Conservation (phyloP, 2,329 filamentous ascomycete genomes). For the Metarhizium sp. region DNA sequence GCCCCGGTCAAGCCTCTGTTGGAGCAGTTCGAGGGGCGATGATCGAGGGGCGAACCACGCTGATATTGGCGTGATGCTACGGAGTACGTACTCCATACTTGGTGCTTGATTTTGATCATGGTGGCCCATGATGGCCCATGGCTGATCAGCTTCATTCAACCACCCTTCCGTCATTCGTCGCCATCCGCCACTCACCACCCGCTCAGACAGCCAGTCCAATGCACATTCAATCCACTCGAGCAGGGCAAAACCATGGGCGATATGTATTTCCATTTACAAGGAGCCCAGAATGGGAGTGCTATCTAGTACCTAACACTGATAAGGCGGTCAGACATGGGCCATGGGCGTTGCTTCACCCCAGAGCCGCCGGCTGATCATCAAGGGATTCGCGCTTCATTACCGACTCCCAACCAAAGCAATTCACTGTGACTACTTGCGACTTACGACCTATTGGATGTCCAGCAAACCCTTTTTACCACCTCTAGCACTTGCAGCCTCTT, state of each 20-base stretch:
- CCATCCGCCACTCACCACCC: not conserved
- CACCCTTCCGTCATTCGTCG: not conserved
- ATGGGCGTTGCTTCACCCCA: no score
- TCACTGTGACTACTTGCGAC: not conserved
- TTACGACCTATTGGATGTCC: not conserved
- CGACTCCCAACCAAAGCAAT: no score
- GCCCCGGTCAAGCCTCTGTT: not conserved
- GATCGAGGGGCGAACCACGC: constrained; percentile 2
- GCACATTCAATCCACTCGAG: not conserved
- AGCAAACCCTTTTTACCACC: no score
- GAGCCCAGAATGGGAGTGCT: no score
- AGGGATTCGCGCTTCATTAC: no score
- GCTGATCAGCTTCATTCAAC: not conserved
- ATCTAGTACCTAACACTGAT: no score
- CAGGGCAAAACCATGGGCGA: not conserved
- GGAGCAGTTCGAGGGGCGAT: not conserved
- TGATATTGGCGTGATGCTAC: constrained; percentile 2
- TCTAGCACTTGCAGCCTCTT: no score
- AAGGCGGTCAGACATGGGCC: no score
- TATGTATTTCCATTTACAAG: no score
- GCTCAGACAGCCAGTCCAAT: not conserved
- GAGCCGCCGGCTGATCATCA: no score
- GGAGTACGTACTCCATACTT: not conserved
- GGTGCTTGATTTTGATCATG: not conserved
- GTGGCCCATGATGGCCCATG: not conserved